These are phyloP conservation scores for Castanea sativa DNA, from an alignment of 306 rosid genomes.

Conservation along the genomic window DNA sequence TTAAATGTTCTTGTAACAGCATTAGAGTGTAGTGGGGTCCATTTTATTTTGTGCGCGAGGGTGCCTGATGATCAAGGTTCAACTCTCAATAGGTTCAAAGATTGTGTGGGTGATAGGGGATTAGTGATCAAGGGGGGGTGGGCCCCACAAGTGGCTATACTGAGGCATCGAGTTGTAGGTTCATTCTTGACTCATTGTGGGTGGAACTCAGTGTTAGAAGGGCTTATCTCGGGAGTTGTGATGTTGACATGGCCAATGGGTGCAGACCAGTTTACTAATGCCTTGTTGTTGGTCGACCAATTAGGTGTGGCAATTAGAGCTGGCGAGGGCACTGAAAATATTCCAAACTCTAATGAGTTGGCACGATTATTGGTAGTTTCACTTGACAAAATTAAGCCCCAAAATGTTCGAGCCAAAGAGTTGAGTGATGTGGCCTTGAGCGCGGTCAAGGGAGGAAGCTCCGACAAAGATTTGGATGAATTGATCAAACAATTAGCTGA, in stretches of 20 bases:
- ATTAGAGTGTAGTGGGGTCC: constrained; percentile 31
- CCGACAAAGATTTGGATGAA: constrained; percentile 30
- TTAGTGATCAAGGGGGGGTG: constrained; percentile 38
- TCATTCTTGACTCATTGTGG: constrained; percentile 50
- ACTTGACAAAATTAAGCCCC: not conserved
- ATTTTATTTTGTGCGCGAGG: constrained; percentile 8
- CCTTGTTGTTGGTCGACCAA: constrained; percentile 35
- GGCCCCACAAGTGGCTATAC: constrained; percentile 43
- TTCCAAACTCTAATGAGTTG: constrained; percentile 24
- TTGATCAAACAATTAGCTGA: constrained; percentile 20
- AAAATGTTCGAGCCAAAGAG: constrained; percentile 25
- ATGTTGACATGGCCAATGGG: constrained; percentile 59
- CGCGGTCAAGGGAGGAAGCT: constrained; percentile 39
- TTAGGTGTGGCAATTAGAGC: constrained; percentile 25
- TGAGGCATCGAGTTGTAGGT: constrained; percentile 41
- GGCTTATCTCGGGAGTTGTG: constrained; percentile 30
- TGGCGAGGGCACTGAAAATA: constrained; percentile 28
- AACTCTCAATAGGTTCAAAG: constrained; percentile 1
- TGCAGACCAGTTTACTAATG: constrained; percentile 40
- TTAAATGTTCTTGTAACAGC: constrained; percentile 26
- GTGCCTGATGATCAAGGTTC: too few species aligned
- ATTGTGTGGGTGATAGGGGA: constrained; percentile 24
- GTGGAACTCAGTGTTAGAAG: constrained; percentile 54
- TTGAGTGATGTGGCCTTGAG: constrained; percentile 20
- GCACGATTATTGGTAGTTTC: constrained; percentile 12